Evolutionary conservation across 257 asterid species (phyloP), one percentile per base, ranked within the genome.

Genomic region (Penstemon newberryi): DNA sequence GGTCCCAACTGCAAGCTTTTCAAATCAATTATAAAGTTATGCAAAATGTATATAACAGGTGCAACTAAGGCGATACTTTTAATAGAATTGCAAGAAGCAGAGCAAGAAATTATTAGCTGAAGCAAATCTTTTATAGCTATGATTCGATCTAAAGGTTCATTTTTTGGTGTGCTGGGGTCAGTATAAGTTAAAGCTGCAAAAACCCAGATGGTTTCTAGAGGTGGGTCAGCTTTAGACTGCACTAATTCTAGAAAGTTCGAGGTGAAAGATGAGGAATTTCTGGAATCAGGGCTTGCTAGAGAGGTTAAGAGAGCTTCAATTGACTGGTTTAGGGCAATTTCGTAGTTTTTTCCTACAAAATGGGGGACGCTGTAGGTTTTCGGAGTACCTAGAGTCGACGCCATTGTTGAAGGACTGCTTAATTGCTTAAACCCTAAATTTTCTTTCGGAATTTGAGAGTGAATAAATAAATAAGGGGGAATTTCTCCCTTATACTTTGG

Each of bases 141-240:
- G 42, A 78, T 65, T 57, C 73, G 76, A 55, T 67, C 62, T 57
- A 74, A 80, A 67, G 81, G 76, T 41, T 78, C 81, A 5, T 40
- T 46, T 39, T 76, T 73, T 57, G 71, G 41, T 5, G 84, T 53
- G 38, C 13, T 68, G n/a, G 60, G 40, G 55, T 15, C 15, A 53
- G 33, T 78, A 76, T 70, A 85, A 61, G 18, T 62, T 37, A 83
- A 72, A 54, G 90, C 83, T 19, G 96, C 65, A 68, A 77, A 81
- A 64, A 82, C 75, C 92, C 95, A 89, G 64, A 87, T 71, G 70
- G 87, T 70, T 82, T 87, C 96, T 60, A 87, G 80, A 63, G 92
- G 85, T 36, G 92, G 89, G 78, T 80, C 78, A 18, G 51, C 56
- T 75, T 74, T 82, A 58, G 73, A 56, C 47, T 81, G 92, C 68